Base-by-base conservation (phyloP, 306 rosid genomes). In the Coriaria nepalensis region DNA sequence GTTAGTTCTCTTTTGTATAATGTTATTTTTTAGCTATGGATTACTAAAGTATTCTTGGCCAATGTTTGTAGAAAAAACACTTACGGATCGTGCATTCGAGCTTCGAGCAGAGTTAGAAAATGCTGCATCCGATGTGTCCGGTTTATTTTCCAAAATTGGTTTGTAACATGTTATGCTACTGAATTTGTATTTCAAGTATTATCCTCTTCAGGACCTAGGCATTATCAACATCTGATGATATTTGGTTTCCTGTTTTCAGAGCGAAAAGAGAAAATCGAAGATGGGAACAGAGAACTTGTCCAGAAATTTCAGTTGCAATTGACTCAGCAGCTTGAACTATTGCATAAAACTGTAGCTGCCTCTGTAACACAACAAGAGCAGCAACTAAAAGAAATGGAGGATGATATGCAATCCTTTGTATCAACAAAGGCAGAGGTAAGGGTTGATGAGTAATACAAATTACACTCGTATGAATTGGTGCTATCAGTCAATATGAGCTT, bases 91-190 rank as follows among this genome's bases (percentile, higher is more conserved):
- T 53, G 87, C 96, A 52, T 66, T 86, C 73, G 99, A 86, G 60
- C 78, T 92, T 49, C 78, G 93, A 60, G 72, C 80, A 50, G 99
- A 92, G 81, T 82, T 92, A 6, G 96, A 92, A 73, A 82, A 79
- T 74, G 99, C 94, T 43, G 94, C 96, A 52, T 83, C 96, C 9
- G 96, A 82, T 74, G 99, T 86, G 55, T 69, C 94, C 40, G 72
- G 73, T 64, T 71, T 92, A 65, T 92, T 92, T 63, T 62, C 82
- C 50, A 92, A 92, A 80, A 92, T 92, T 57, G 99, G 99, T 90
- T 53, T 55, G 90, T 69, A 43, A 52, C 13, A 53, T 14, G 10
- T 57, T 56, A 42, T 50, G 35, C 33, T 35, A 35, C 34, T 47
- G 36, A 37, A 38, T 9, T 4, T 43, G 11, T 52, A 8, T 43